phyloP scores from a whole-genome alignment of 2,329 filamentous ascomycete species.

The Aciculosporium take region DNA sequence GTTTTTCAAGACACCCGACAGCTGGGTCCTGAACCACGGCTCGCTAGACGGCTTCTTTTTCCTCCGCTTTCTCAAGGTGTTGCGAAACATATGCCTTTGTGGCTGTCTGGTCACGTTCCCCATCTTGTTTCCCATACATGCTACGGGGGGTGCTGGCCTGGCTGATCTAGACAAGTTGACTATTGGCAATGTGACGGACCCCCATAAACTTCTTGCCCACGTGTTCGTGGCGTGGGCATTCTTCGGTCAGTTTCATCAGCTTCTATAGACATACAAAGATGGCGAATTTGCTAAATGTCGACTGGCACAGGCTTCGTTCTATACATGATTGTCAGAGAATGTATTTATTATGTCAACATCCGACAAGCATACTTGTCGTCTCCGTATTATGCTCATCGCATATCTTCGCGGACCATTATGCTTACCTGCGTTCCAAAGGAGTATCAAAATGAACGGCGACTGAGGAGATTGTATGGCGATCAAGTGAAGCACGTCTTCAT shows the following conservation, averaged over 20 bases:
- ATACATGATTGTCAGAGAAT: slow-evolving; percentile 75
- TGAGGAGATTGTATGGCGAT: slow-evolving; percentile 69
- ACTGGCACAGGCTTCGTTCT: slow-evolving; percentile 59
- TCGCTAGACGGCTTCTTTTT: slow-evolving; percentile 88
- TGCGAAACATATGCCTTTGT: slow-evolving; percentile 73
- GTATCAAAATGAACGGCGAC: slow-evolving; percentile 62
- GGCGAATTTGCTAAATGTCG: not conserved
- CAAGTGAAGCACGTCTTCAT: slow-evolving; percentile 78
- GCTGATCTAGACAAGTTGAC: slow-evolving; percentile 62
- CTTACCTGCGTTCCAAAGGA: slow-evolving; percentile 70
- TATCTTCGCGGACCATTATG: slow-evolving; percentile 82
- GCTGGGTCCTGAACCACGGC: slow-evolving; percentile 75
- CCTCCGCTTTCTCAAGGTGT: slow-evolving; percentile 52
- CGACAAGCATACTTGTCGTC: slow-evolving; percentile 85
- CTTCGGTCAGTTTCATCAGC: slow-evolving; percentile 24
- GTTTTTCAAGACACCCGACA: slow-evolving; percentile 57
- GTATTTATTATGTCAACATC: slow-evolving; percentile 82
- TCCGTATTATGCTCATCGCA: slow-evolving; percentile 66
- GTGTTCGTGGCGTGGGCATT: slow-evolving; percentile 70
- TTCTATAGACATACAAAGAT: not conserved
- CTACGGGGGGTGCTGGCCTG: slow-evolving; percentile 55
- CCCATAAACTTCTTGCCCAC: slow-evolving; percentile 62
- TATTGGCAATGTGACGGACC: slow-evolving; percentile 57
- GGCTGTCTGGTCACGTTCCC: slow-evolving; percentile 80
- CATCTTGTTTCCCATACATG: slow-evolving; percentile 72